Percentiles rank a stretch among this genome's conserved stretches.
These are phyloP conservation scores for Dactylellina sp. DNA, from an alignment of 2,329 filamentous ascomycete species.

Conservation along the genomic window DNA sequence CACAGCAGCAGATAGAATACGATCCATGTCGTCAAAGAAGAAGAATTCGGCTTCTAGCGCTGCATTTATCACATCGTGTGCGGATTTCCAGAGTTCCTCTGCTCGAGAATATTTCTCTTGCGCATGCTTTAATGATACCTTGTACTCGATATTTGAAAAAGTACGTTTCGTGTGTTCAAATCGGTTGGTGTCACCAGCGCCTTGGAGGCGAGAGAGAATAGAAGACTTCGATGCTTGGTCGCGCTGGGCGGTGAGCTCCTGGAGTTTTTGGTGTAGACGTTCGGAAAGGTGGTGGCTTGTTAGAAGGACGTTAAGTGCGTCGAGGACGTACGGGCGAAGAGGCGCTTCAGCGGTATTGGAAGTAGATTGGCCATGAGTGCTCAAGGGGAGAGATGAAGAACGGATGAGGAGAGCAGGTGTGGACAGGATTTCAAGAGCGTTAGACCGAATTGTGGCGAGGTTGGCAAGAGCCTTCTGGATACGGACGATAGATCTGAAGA, in stretches of 20 bases:
- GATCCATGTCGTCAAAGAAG: conserved; percentile 54
- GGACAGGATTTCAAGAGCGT: conserved; percentile 41
- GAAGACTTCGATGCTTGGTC: conserved; percentile 50
- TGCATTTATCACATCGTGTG: conserved; percentile 36
- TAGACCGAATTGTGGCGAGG: conserved; percentile 36
- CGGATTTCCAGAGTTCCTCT: conserved; percentile 28
- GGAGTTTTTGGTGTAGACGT: conserved; percentile 30
- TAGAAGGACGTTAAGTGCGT: conserved; percentile 41
- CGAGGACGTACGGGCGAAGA: conserved; percentile 45
- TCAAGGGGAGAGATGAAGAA: conserved; percentile 40
- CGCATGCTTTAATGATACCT: conserved; percentile 27
- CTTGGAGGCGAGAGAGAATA: conserved; percentile 41
- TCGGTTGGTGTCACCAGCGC: conserved; percentile 28
- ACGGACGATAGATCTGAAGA: conserved; percentile 46
- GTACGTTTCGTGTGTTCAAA: conserved; percentile 51
- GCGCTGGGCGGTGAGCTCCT: conserved; percentile 33
- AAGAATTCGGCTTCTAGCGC: conserved; percentile 46
- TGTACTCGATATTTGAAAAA: conserved; percentile 43
- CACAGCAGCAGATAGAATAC: conserved; percentile 30
- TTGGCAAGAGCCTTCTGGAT: conserved; percentile 51
- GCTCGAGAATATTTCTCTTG: conserved; percentile 36
- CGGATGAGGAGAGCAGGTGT: conserved; percentile 30
- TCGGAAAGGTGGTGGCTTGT: conserved; percentile 41
- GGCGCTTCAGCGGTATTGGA: conserved; percentile 21
- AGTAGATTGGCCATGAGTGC: conserved; percentile 10